Evolutionary conservation across 2,329 filamentous ascomycete genomes (phyloP).

Genomic region (Annulohypoxylon truncatum): DNA sequence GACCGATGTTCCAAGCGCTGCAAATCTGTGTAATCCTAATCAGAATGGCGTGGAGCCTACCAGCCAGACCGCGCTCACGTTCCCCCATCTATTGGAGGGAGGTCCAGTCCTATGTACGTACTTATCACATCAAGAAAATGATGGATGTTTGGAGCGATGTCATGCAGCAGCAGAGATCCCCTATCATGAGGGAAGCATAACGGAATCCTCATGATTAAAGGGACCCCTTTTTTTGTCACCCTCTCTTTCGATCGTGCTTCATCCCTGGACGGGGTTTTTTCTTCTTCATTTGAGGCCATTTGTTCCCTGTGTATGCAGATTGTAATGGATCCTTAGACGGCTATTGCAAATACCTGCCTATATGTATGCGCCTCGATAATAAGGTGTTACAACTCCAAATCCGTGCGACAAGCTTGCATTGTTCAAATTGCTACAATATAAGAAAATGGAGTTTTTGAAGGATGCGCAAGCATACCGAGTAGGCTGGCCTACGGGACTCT

Average conservation of each 20-base stretch:
- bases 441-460: slow-evolving; percentile 18
- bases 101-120: slow-evolving; percentile 2
- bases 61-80: slow-evolving; percentile 9
- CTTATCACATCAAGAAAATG: slow-evolving; percentile 13
- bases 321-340: slow-evolving; percentile 10
- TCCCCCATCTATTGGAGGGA: slow-evolving; percentile 9
- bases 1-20: slow-evolving; percentile 30
- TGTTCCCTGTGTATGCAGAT: not conserved
- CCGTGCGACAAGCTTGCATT: slow-evolving; percentile 35
- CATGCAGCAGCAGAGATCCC: slow-evolving; percentile 16
- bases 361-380: slow-evolving; percentile 38
- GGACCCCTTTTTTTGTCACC: not conserved
- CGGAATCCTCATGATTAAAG: slow-evolving; percentile 5
- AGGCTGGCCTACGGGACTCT: slow-evolving; percentile 37
- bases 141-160: slow-evolving; percentile 5
- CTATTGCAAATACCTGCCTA: slow-evolving; percentile 27
- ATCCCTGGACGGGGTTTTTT: not conserved
- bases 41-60: slow-evolving; percentile 25
- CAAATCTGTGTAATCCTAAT: slow-evolving; percentile 31
- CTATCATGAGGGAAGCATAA: slow-evolving; percentile 9
- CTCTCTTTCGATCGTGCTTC: not conserved
- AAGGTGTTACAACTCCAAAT: slow-evolving; percentile 34
- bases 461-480: slow-evolving; percentile 32
- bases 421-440: slow-evolving; percentile 34
- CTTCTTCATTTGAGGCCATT: not conserved